Percentiles rank a stretch among this genome's conserved stretches.
Conservation (phyloP, 345 rosid species). For the Citrus mangshanensis region DNA sequence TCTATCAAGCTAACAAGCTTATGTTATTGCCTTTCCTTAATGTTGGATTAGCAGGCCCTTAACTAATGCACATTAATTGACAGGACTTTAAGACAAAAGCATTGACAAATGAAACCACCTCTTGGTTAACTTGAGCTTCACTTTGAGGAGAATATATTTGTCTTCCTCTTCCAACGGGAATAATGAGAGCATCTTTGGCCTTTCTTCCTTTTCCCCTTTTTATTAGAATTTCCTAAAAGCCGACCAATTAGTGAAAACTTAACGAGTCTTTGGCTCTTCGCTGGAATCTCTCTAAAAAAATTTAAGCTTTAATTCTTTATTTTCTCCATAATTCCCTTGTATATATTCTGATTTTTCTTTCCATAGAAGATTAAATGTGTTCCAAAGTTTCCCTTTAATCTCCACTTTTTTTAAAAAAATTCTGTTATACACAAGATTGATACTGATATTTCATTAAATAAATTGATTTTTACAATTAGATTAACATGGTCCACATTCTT, state of each 20-base stretch:
- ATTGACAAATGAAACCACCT: neutral
- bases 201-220: neutral
- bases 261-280: too few relatives aligned
- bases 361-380: neutral
- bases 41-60: neutral
- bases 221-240: neutral
- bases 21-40: neutral
- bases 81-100: neutral
- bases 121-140: neutral
- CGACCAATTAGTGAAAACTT: neutral
- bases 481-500: fast-evolving
- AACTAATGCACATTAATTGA: neutral
- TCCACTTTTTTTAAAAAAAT: too few relatives aligned
- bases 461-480: too few relatives aligned
- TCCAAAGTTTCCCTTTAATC: neutral
- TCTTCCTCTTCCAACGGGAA: neutral
- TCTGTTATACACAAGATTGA: too few relatives aligned
- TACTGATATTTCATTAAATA: too few relatives aligned
- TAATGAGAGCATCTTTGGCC: neutral
- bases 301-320: neutral
- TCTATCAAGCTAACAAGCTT: neutral
- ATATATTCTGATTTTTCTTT: constrained; percentile 5
- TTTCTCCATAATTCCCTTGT: neutral
- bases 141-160: neutral
- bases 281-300: neutral